Percentiles rank a stretch among this genome's conserved stretches.
Evolutionary conservation across 139 green algal species (phyloP).

Genomic region (Tetradesmus obliquus): DNA sequence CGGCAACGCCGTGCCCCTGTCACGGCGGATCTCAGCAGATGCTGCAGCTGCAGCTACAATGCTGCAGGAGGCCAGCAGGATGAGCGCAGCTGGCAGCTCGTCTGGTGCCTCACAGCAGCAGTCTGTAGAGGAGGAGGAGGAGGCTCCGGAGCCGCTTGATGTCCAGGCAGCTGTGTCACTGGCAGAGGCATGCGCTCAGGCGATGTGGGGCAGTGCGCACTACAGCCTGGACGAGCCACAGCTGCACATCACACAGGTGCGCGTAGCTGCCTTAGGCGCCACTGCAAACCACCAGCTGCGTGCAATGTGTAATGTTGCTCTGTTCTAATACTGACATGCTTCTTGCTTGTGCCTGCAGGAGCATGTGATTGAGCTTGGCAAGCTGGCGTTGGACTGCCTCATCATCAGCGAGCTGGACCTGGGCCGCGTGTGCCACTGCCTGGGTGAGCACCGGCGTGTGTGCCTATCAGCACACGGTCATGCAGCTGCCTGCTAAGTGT

Average conservation of each 20-base stretch:
- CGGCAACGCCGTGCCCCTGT: not conserved
- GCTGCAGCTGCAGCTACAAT: conserved; percentile 10
- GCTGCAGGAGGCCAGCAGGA: conserved; percentile 4
- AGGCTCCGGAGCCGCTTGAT: conserved; percentile 49
- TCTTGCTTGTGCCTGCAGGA: conserved; percentile 31
- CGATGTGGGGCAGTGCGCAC: conserved; percentile 81
- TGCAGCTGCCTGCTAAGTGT: not conserved
- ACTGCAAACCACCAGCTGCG: not conserved
- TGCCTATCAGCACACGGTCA: not conserved
- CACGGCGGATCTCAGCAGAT: conserved; percentile 6
- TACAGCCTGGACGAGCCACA: conserved; percentile 63
- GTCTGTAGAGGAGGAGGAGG: conserved; percentile 27
- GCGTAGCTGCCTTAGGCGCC: not conserved
- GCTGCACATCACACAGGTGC: conserved; percentile 43
- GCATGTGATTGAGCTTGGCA: conserved; percentile 67
- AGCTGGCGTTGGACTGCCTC: conserved; percentile 64
- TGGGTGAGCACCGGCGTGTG: conserved; percentile 34
- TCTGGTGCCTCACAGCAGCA: conserved; percentile 17
- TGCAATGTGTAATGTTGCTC: not conserved
- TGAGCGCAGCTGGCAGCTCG: not conserved
- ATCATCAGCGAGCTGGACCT: conserved; percentile 44
- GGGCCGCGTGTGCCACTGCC: conserved; percentile 65
- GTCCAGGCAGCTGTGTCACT: conserved; percentile 69
- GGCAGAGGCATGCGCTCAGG: conserved; percentile 68
- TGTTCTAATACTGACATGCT: not conserved